Evolutionary conservation across 176 grass and related monocot genomes (phyloP).

Genomic region (Luzula sylvatica): DNA sequence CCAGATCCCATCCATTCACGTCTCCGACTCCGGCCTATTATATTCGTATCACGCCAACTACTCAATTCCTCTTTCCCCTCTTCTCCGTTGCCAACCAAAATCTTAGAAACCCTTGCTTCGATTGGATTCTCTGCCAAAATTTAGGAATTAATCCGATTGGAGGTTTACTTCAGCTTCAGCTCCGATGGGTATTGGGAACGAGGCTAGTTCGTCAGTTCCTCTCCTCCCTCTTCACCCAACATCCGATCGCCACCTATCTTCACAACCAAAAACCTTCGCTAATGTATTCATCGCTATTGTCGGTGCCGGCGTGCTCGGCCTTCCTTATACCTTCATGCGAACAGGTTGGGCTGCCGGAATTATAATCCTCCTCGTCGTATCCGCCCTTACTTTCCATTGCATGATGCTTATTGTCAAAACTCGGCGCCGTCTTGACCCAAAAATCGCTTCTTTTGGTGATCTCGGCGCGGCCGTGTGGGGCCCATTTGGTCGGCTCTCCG

Average conservation of each 20-base stretch:
- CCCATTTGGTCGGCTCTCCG: conserved; percentile 37
- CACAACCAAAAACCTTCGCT: conserved; percentile 90
- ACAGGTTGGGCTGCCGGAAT: conserved; percentile 75
- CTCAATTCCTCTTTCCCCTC: no score
- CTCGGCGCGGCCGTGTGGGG: conserved; percentile 61
- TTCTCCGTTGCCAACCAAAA: no score
- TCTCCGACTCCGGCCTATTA: no score
- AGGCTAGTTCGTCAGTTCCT: conserved; percentile 46
- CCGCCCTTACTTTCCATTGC: conserved; percentile 79
- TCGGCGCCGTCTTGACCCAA: conserved; percentile 49
- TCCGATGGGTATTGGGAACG: conserved; percentile 47
- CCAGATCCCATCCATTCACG: no score
- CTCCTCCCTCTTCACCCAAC: conserved; percentile 49
- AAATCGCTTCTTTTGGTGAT: conserved; percentile 82
- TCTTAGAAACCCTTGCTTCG: no score
- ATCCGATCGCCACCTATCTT: conserved; percentile 33
- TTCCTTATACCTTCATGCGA: conserved; percentile 95
- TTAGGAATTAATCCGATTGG: no score
- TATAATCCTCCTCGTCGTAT: conserved; percentile 46
- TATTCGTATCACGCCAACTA: no score
- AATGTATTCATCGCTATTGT: conserved; percentile 97
- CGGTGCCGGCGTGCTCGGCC: conserved; percentile 77
- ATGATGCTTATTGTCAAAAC: conserved; percentile 84
- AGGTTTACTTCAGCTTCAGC: no score
- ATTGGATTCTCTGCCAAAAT: no score